Evolutionary conservation across 2,329 filamentous ascomycete species (phyloP).

Genomic region (Zymoseptoria passerinii): DNA sequence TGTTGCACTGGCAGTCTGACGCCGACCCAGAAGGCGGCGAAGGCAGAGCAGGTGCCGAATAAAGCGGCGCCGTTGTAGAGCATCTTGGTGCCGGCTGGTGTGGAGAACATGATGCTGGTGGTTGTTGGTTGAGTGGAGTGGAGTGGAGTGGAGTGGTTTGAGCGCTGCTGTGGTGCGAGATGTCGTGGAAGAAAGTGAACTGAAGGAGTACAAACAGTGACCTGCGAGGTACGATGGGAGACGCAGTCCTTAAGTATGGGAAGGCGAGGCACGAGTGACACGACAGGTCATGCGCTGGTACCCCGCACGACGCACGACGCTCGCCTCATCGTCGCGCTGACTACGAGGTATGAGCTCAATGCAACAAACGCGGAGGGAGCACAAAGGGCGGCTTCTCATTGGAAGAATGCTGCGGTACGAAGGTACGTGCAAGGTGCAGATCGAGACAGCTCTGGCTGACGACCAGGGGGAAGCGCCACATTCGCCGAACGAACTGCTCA

Average conservation of each 20-base stretch:
- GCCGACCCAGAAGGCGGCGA: conserved; percentile 25
- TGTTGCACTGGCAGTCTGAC: conserved; percentile 25
- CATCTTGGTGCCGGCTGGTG: conserved; percentile 12
- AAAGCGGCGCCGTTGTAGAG: conserved; percentile 25
- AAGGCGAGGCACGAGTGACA: background rate
- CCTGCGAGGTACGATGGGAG: background rate
- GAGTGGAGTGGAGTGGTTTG: background rate
- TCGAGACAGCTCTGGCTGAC: background rate
- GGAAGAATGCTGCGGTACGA: background rate
- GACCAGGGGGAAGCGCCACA: background rate
- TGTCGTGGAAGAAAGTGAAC: background rate
- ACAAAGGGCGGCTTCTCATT: background rate
- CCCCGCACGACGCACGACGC: background rate
- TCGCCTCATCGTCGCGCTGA: background rate
- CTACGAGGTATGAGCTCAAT: background rate
- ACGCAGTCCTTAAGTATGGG: background rate
- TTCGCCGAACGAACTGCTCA: background rate
- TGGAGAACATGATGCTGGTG: conserved; percentile 21
- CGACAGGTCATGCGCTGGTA: conserved; percentile 1
- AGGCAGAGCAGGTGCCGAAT: conserved; percentile 26
- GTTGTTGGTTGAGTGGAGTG: background rate
- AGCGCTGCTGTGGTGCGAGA: background rate
- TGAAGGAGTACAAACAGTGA: background rate
- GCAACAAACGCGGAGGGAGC: background rate
- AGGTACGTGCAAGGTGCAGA: background rate